Evolutionary conservation across 306 rosid genomes (phyloP).

Genomic region (Gillenia trifoliata): DNA sequence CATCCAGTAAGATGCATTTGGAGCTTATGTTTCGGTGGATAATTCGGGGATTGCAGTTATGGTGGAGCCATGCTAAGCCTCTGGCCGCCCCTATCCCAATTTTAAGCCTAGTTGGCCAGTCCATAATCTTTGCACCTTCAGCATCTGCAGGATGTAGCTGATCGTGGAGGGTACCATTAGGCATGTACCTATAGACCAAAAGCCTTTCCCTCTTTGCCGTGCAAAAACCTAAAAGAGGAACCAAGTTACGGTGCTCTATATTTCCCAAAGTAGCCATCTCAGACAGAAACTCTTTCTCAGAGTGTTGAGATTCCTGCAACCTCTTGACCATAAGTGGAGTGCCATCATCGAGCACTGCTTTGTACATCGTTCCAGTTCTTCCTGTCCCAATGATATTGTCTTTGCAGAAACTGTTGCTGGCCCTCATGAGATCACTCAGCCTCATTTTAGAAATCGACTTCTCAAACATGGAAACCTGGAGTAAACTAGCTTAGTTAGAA

Average conservation of each 20-base stretch:
- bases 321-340: slow-evolving; percentile 82
- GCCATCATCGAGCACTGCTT: slow-evolving; percentile 74
- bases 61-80: slow-evolving; percentile 97
- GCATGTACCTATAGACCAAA: slow-evolving; percentile 70
- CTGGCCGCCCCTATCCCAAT: slow-evolving; percentile 86
- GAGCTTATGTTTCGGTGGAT: slow-evolving; percentile 95
- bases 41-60: slow-evolving; percentile 91
- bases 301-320: slow-evolving; percentile 77
- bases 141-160: slow-evolving; percentile 53
- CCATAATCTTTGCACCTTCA: slow-evolving; percentile 36
- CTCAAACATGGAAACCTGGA: slow-evolving; percentile 87
- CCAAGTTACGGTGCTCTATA: slow-evolving; percentile 71
- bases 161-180: slow-evolving; percentile 73
- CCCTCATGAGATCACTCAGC: slow-evolving; percentile 90
- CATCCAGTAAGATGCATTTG: slow-evolving; percentile 75
- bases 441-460: slow-evolving; percentile 78
- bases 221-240: slow-evolving; percentile 85
- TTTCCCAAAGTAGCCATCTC: slow-evolving; percentile 82
- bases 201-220: slow-evolving; percentile 84
- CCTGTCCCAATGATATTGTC: slow-evolving; percentile 67
- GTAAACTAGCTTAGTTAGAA: slow-evolving; percentile 12
- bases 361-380: slow-evolving; percentile 83
- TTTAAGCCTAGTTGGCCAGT: slow-evolving; percentile 79
- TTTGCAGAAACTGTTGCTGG: slow-evolving; percentile 77
- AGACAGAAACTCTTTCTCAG: slow-evolving; percentile 77